phyloP scores from a whole-genome alignment of 1,284 basidiomycete genomes.

The Cutaneotrichosporon mucoides region DNA sequence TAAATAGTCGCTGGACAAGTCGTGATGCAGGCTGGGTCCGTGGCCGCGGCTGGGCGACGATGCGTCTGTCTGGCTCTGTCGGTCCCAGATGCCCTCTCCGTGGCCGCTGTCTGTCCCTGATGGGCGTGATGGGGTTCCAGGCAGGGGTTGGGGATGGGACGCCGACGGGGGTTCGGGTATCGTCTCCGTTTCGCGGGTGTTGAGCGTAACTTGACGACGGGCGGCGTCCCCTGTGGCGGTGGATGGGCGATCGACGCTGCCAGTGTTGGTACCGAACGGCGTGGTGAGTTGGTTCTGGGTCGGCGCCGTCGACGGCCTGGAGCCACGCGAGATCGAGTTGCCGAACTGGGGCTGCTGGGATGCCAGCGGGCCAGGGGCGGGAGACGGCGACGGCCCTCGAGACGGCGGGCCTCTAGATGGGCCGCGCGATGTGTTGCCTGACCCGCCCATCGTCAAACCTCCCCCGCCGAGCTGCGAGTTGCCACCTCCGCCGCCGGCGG shows the following conservation, averaged over 20 bases:
- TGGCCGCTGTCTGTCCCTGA: not conserved
- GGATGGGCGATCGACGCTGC: not conserved
- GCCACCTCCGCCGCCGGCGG: not conserved
- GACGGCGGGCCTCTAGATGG: not conserved
- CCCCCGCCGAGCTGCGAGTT: too few species aligned
- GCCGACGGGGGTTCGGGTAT: not conserved
- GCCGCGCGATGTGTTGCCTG: not conserved
- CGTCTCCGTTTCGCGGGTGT: not conserved
- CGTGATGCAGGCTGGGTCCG: slow-evolving; percentile 6
- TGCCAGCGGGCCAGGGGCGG: not conserved
- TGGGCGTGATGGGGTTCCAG: not conserved
- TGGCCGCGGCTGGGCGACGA: slow-evolving; percentile 11
- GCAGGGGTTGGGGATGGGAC: not conserved
- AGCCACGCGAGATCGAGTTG: not conserved
- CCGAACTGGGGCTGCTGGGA: not conserved
- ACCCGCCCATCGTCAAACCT: not conserved
- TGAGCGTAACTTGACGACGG: too few species aligned
- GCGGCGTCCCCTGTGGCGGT: not conserved
- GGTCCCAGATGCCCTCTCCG: slow-evolving; percentile 8
- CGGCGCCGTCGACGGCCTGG: not conserved
- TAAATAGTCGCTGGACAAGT: slow-evolving; percentile 18
- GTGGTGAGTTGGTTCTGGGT: not conserved
- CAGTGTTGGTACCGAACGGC: not conserved
- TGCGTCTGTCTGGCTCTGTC: slow-evolving; percentile 11
- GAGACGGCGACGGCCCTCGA: not conserved